Base-by-base conservation (phyloP, 2,329 filamentous ascomycete genomes). In the Aphanocladium album region DNA sequence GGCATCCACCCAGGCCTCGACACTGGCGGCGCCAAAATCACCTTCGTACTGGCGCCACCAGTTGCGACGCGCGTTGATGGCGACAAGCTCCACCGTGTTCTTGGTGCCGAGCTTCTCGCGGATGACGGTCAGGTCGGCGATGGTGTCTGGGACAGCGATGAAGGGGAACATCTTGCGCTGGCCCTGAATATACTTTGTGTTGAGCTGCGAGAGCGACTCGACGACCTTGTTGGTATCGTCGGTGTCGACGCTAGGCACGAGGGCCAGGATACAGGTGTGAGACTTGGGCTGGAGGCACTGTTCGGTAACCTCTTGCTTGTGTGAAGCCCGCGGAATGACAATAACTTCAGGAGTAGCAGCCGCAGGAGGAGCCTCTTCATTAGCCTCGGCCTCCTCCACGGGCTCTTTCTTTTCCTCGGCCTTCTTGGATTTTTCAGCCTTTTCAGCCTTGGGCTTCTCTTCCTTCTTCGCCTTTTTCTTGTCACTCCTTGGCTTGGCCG, bases 1-100 rank as follows among this genome's bases (percentile, higher is more conserved):
- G n/a, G 85, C 82, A 69, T 99, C 95, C 62, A 99, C 85, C 91
- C 93, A 99, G 63, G 79, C 78, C 76, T 96, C 91, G 33, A 99
- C 78, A 27, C 81, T 83, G 58, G 83, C 79, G 25, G 80, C 70
- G 59, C 83, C 84, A 49, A 86, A 86, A 47, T 83, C 77, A 2
- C 82, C 85, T 52, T 84, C 77, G 72, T 90, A 95, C 61, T 83
- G 84, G 68, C 89, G 88, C 84, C 88, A 96, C 95, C 95, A 99
- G 46, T 84, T 83, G 58, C 92, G 86, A 69, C 93, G 91, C 35
- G 85, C 89, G 73, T 97, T 97, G 62, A 96, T 73, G 17, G 92
- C 92, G 59, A 98, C 79, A 49, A 98, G 76, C 70, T 93, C 87
- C 17, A 91, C 77, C 7, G 84, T 77, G 1, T 78, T 77, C 1